Evolutionary conservation across 163 green algal genomes (phyloP).

Genomic region (Trebouxia gelatinosa): DNA sequence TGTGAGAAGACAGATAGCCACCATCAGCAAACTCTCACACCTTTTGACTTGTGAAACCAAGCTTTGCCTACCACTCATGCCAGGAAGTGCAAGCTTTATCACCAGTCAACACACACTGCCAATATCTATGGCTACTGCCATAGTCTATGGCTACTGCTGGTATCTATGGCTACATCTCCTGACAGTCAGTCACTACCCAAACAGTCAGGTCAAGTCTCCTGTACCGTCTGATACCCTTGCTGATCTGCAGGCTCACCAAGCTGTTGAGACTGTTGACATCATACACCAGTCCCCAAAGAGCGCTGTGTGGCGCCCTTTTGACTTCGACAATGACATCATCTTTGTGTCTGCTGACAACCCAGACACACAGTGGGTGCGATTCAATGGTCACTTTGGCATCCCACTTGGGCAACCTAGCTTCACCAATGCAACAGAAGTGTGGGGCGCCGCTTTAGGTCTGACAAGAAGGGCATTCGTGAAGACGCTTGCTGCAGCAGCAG

Average conservation of each 20-base stretch:
- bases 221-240: too few species aligned
- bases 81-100: too few species aligned
- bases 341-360: slow-evolving; percentile 6
- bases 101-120: too few species aligned
- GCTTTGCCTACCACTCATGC: too few species aligned
- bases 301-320: slow-evolving; percentile 6
- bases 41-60: too few species aligned
- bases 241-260: slow-evolving; percentile 18
- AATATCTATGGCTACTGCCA: too few species aligned
- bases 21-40: slow-evolving; percentile 9
- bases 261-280: slow-evolving; percentile 17
- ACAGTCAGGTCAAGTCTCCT: too few species aligned
- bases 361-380: slow-evolving; percentile 6
- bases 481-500: slow-evolving; percentile 2
- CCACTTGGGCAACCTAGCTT: slow-evolving; percentile 10
- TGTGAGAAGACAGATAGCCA: too few species aligned
- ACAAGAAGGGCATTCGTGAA: slow-evolving; percentile 5
- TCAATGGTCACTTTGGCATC: slow-evolving; percentile 12
- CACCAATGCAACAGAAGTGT: slow-evolving; percentile 13
- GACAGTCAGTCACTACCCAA: too few species aligned
- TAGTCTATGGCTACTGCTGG: too few species aligned
- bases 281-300: slow-evolving; percentile 21
- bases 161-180: too few species aligned
- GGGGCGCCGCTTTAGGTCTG: slow-evolving; percentile 3
- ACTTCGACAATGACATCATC: neutral